Base-by-base conservation (phyloP, 495 filamentous ascomycete genomes). In the Barbatosphaeria neglecta region DNA sequence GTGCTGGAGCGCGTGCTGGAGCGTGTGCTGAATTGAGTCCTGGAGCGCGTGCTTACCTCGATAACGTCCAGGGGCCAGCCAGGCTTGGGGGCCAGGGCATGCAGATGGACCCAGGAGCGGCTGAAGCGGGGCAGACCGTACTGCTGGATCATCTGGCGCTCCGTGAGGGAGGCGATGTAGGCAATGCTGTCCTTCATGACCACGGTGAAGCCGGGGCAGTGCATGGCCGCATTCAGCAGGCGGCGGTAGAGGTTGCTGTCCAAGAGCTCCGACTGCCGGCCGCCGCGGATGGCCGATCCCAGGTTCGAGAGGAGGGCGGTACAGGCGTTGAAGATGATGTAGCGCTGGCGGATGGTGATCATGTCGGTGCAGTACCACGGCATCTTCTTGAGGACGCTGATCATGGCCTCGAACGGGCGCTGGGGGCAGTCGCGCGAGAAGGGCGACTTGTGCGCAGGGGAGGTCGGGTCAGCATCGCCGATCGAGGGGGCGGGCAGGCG, bases 301-400 rank as follows among this genome's bases (percentile, higher is more conserved):
- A 72, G 52, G 0, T 50, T 24, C 0, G 24, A 44, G 17, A 84
- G 58, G 40, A 85, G 72, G 24, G 63, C 59, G 13, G 69, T 48
- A 23, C 72, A 63, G 11, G 76, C 52, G 0, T 71, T 54, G 61
- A 78, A 82, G 16, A 89, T 49, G 3, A 65, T 51, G 28, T 79
- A 68, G 13, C 86, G 80, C 48, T 84, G 73, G 27, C 67, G 64
- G 24, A 89, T 61, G 0, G 78, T 86, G 64, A 87, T 83, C 48
- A 72, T 41, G 22, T 78, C 61, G 1, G 74, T 63, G 23, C 72
- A 69, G 31, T 75, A 73, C 86, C 86, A 92, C 0, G 86, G 86
- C 52, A 82, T 69, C 69, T 90, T 92, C 54, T 75, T 74, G 43
- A 92, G 64, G 0, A 80, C 86, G 51, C 77, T 84, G 50, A 87